Evolutionary conservation across 768 basidiomycete genomes (phyloP), one percentile per base, ranked within the genome.

Genomic region (Psilocybe subaeruginosa): DNA sequence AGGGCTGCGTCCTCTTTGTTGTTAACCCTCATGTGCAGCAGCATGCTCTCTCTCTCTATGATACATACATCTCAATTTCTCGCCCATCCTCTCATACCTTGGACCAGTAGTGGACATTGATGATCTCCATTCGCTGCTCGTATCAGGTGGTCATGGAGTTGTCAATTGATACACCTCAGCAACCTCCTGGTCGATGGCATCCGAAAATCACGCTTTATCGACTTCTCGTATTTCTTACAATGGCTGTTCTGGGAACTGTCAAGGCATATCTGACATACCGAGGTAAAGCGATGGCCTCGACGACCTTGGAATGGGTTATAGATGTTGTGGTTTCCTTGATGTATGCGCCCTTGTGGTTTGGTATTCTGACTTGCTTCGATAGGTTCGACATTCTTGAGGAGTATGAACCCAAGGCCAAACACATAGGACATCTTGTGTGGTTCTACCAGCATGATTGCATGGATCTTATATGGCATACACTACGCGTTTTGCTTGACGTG

Each of bases 301-400:
- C 58, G 3, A 59, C 56, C 4, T 5, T 65, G 17, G 64, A 65
- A 46, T 65, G 64, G 64, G 50, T 65, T n/a, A 45, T 17, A 19
- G 55, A 54, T 3, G 55, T 57, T 17, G 48, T 64, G 2, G 30
- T 64, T 1, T 54, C 48, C 23, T 9, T 60, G 14, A 51, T 56
- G 62, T 64, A 16, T 12, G 59, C 60, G 23, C 14, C 3, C 19
- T 11, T 23, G 23, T 23, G 23, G 23, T 23, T 23, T 23, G 23
- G 23, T 23, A 23, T 23, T 30, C 27, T 33, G 12, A 50, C 19
- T 4, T 14, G 8, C 16, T 14, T 52, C 50, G n/a, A 23, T 47
- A 52, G 50, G n/a, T 30, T 52, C n/a, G 16, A 30, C 12, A 31
- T 52, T 33, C 50, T 52, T 52, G 50, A 11, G 33, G 33, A 35